Base-by-base conservation (phyloP, 2,329 filamentous ascomycete species). In the Niveomyces coronatus region DNA sequence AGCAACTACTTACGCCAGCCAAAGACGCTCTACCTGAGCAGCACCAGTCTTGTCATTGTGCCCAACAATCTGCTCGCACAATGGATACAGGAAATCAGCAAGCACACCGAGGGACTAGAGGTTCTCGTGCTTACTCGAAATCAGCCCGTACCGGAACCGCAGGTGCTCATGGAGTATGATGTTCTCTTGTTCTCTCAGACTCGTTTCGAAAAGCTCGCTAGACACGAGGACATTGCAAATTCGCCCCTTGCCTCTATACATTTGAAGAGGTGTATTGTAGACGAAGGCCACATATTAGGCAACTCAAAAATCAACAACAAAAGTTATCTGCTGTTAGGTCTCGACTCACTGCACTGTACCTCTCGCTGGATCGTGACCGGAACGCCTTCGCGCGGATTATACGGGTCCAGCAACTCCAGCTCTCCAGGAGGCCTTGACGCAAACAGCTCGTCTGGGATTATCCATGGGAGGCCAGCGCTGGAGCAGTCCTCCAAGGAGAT, bases 341-440 rank as follows among this genome's bases (percentile, higher is more conserved):
- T 79, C 2, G 68, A 78, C 14, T 54, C 55, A 10, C 55, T 82
- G n/a, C 61, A 69, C 9, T 63, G 86, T 13, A 79, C 86, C 32
- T 74, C 85, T 14, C 76, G 83, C 9, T 95, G 89, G 89, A 76
- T 94, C 4, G 82, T 94, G 1, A 93, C 85, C 1, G 89, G 89
- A 40, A 96, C 89, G 0, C 89, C 89, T 3, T 86, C 87, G 1
- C 80, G 79, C 44, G 85, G 87, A 9, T 64, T 95, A 0, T 85
- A 86, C 40, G 86, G 88, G 0, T 4, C 31, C 9, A 28, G 13
- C n/a, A 33, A n/a, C 6, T 23, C 19, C 5, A 8, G 16, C 14
- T 32, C 30, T 6, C 71, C 86, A 4, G 54, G 57, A 22, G 35
- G 40, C 18, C 28, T 40, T 11, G 32, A 42, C 19, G 29, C 34